Percentiles rank a stretch among this genome's conserved stretches.
Conservation (phyloP, 75 land plant species). For the Cupressus sempervirens region DNA sequence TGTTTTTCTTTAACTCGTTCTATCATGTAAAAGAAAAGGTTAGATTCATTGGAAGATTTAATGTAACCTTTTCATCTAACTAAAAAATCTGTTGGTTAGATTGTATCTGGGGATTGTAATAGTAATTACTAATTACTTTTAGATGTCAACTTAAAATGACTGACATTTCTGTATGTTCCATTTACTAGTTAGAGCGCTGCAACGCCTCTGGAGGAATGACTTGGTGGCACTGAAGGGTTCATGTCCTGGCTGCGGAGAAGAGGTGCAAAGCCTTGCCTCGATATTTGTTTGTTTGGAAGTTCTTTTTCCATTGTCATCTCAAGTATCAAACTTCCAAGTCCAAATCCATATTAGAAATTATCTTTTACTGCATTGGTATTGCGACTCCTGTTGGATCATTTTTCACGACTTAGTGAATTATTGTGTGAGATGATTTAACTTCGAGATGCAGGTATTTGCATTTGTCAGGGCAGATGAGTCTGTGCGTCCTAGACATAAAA, state of each 20-base stretch:
- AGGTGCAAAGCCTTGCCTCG: slow-evolving; percentile 28
- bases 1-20: neutral
- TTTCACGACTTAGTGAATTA: neutral
- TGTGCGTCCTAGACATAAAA: slow-evolving; percentile 43
- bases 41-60: neutral
- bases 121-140: neutral
- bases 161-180: neutral
- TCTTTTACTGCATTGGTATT: neutral
- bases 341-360: neutral
- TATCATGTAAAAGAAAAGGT: neutral
- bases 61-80: neutral
- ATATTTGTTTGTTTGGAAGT: neutral
- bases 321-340: neutral
- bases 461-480: slow-evolving; percentile 55
- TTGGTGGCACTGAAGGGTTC: slow-evolving; percentile 84
- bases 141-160: neutral
- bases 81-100: neutral
- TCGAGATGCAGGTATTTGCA: slow-evolving; percentile 66
- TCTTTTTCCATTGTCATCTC: neutral
- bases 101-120: neutral
- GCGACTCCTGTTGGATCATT: neutral
- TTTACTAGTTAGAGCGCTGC: slow-evolving; percentile 53
- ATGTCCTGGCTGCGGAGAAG: slow-evolving; percentile 88
- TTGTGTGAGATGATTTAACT: neutral
- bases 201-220: slow-evolving; percentile 75